Evolutionary conservation across 73 alveolate species (phyloP), one percentile per base, ranked within the genome.

Genomic region (Paramecium pentaurelia): DNA sequence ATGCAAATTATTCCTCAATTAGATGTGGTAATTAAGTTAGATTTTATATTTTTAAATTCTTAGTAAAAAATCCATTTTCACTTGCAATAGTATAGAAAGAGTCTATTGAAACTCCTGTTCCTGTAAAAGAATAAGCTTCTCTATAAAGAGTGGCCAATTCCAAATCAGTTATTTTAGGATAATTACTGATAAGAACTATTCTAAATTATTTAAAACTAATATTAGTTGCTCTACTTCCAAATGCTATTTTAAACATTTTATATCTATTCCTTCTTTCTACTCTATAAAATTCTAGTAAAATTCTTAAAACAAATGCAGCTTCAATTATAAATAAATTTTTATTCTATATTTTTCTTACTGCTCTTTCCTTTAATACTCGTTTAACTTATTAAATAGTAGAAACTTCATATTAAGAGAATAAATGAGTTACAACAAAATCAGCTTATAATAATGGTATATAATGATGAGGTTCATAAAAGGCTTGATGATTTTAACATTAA

Each of bases 221-320:
- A 75, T 75, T 75, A 3, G 58, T 38, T 36, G 64, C 88, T 1
- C 88, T 36, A 75, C 60, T 75, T 4, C 88, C 88, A 42, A 75
- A 75, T 11, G 88, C 88, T 2, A 75, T 75, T n/a, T 75, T 75
- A 18, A 75, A 75, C 88, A 75, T 75, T 75, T 75, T 75, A 22
- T 75, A 75, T 75, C 88, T 75, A 38, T 75, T 75, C 37, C 88
- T 75, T 42, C 88, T 75, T 14, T 75, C 88, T 3, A 75, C 88
- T 42, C 88, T 36, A 12, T 75, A 75, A 75, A 75, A 75, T 42
- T 75, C 88, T 4, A 75, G 18, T 11, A 75, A 42, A 10, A 75
- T 75, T 75, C 88, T 30, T 22, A 75, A 75, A 22, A 75, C 88
- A 38, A 75, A 75, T 1, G 68, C 88, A 36, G 88, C 58, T 25